These are phyloP conservation scores for Volvox carteri DNA, from an alignment of 163 green algal species.

Conservation along the genomic window DNA sequence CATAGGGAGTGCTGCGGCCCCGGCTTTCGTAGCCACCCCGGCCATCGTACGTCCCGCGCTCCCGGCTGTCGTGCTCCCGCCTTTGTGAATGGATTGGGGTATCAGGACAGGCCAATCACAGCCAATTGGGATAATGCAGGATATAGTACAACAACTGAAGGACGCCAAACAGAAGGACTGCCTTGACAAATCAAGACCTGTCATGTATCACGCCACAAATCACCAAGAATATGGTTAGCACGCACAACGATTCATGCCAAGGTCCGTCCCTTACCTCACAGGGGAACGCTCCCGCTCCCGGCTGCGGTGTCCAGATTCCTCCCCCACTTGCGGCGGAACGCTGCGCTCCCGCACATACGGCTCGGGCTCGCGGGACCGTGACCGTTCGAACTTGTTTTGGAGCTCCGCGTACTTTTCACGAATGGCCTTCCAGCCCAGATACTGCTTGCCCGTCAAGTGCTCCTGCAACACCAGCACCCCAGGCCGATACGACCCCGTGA, in stretches of 20 bases:
- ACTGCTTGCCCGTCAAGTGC: constrained; percentile 92
- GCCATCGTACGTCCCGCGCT: background rate
- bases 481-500: too few relatives aligned
- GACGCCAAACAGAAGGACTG: too few relatives aligned
- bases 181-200: too few relatives aligned
- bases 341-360: constrained; percentile 3
- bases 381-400: constrained; percentile 62
- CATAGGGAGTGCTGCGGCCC: constrained; percentile 14
- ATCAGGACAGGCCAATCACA: background rate
- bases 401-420: constrained; percentile 82
- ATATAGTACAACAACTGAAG: too few relatives aligned
- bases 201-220: too few relatives aligned
- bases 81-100: background rate
- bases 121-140: too few relatives aligned
- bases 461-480: constrained; percentile 71
- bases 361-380: constrained; percentile 42
- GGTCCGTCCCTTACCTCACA: background rate
- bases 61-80: constrained; percentile 25
- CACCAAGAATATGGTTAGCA: too few relatives aligned
- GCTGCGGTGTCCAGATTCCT: background rate
- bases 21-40: constrained; percentile 14
- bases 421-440: constrained; percentile 89
- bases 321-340: background rate
- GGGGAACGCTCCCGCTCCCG: constrained; percentile 48
- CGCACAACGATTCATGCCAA: too few relatives aligned